Percentiles rank a stretch among this genome's conserved stretches.
Evolutionary conservation across 805 yeast genomes (phyloP).

Genomic region (Candida silvicultrix): DNA sequence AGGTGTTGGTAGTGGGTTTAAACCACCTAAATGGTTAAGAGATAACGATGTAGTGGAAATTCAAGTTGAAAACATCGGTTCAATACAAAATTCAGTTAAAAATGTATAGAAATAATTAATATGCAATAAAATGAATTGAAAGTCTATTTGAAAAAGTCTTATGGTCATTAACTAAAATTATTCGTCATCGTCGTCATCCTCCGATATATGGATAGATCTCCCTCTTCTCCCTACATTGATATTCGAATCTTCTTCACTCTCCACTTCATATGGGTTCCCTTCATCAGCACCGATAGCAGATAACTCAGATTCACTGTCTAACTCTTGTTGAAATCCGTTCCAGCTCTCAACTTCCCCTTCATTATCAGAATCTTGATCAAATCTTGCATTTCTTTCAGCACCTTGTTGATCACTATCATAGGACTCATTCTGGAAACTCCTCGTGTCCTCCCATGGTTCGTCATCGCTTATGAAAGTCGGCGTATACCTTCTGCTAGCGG

Average conservation of each 20-base stretch:
- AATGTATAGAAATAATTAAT: conserved; percentile 14
- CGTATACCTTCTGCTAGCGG: not conserved
- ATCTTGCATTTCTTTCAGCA: not conserved
- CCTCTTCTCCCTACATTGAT: not conserved
- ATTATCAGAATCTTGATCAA: not conserved
- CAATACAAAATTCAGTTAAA: conserved; percentile 31
- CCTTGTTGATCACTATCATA: not conserved
- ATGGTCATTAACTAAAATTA: too few species aligned
- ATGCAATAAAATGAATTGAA: too few species aligned
- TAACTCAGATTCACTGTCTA: not conserved
- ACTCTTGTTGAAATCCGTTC: not conserved
- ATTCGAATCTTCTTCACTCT: not conserved
- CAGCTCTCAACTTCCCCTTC: not conserved
- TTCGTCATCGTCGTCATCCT: not conserved
- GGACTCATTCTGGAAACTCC: not conserved
- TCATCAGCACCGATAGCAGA: not conserved
- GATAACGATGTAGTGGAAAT: conserved; percentile 40
- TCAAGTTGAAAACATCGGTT: conserved; percentile 36
- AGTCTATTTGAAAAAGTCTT: too few species aligned
- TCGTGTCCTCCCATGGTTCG: not conserved
- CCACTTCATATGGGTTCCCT: not conserved
- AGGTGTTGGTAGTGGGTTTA: conserved; percentile 46
- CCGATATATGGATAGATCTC: not conserved
- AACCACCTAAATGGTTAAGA: conserved; percentile 34
- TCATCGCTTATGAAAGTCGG: not conserved